Percentiles rank a stretch among this genome's conserved stretches.
Conservation (phyloP, 106 monocot species). For the Dendrobium catenatum region DNA sequence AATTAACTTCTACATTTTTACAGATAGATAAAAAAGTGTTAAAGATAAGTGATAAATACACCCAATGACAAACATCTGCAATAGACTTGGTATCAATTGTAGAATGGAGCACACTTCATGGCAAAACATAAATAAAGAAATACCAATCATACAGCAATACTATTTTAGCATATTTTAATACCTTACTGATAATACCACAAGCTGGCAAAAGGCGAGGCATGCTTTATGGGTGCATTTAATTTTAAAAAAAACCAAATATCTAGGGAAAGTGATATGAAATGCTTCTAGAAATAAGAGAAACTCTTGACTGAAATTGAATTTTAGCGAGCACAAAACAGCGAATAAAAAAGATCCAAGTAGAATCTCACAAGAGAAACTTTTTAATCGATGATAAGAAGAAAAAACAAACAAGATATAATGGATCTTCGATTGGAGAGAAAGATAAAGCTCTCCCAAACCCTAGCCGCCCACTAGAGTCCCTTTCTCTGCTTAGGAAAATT, state of each 20-base stretch:
- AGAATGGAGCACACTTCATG: not conserved
- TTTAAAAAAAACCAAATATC: not conserved
- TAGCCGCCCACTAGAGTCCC: too few species aligned
- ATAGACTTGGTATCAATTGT: not conserved
- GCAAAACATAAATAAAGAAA: not conserved
- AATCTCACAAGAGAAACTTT: too few species aligned
- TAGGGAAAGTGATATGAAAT: too few species aligned
- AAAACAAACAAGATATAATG: too few species aligned
- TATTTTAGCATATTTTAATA: not conserved
- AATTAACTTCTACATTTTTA: conserved; percentile 50
- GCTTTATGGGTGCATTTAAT: not conserved
- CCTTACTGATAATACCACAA: not conserved
- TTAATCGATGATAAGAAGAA: too few species aligned
- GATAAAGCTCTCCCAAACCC: too few species aligned
- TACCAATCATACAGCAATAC: not conserved
- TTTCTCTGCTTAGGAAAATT: too few species aligned
- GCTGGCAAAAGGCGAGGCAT: not conserved
- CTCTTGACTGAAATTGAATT: too few species aligned
- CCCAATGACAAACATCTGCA: not conserved
- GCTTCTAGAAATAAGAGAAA: too few species aligned
- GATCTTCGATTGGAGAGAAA: too few species aligned
- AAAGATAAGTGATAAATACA: not conserved
- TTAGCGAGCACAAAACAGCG: too few species aligned
- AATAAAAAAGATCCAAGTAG: too few species aligned
- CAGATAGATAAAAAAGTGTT: not conserved